phyloP scores from a whole-genome alignment of 306 rosid species.

The Dalbergia cochinchinensis region DNA sequence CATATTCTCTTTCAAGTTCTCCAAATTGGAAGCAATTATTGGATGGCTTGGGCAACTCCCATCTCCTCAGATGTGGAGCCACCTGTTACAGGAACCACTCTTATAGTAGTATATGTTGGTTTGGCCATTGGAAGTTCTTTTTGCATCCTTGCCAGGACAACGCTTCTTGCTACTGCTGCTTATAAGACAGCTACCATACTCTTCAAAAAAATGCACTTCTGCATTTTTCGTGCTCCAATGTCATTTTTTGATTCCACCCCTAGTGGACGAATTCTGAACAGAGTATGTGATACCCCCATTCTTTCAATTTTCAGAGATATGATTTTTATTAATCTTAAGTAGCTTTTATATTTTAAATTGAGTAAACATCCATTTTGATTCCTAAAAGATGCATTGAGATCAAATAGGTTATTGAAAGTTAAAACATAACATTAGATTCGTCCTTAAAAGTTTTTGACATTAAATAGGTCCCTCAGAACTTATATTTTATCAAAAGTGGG shows the following conservation, averaged over 20 bases:
- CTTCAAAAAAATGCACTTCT: slow-evolving; percentile 63
- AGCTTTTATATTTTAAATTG: not conserved
- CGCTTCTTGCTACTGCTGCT: slow-evolving; percentile 53
- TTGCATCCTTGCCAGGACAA: slow-evolving; percentile 50
- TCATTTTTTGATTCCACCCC: slow-evolving; percentile 79
- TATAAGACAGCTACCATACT: slow-evolving; percentile 69
- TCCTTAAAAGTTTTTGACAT: no score
- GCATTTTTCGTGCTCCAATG: slow-evolving; percentile 76
- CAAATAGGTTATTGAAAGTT: no score
- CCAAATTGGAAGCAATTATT: slow-evolving; percentile 75
- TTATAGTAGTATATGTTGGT: slow-evolving; percentile 56
- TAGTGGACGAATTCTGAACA: slow-evolving; percentile 69
- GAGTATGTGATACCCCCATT: slow-evolving; percentile 49
- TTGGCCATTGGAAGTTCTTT: slow-evolving; percentile 65
- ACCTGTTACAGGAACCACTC: slow-evolving; percentile 43
- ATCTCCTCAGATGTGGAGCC: slow-evolving; percentile 52
- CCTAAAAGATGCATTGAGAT: no score
- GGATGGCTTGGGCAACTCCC: slow-evolving; percentile 87
- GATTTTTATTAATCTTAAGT: not conserved
- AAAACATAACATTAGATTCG: no score
- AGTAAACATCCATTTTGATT: no score
- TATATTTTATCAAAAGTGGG: no score
- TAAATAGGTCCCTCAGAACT: no score
- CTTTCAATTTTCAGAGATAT: not conserved
- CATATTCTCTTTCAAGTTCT: slow-evolving; percentile 59